Percentiles rank a stretch among this genome's conserved stretches.
Conservation (phyloP, 106 monocot genomes). For the Allium fistulosum region DNA sequence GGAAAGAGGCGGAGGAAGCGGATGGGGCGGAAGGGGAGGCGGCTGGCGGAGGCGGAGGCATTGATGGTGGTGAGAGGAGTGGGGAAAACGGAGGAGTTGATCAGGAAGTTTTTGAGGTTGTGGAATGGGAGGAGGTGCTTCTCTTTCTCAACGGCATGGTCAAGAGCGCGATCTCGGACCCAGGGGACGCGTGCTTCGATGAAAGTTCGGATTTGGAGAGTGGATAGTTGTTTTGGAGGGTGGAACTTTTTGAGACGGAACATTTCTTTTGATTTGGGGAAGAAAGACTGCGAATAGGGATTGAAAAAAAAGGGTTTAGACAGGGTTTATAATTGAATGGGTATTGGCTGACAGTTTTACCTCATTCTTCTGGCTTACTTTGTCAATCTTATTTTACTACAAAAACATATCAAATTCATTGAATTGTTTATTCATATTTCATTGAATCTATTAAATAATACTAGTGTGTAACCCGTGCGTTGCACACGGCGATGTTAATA, state of each 20-base stretch:
- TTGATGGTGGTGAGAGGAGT: constrained; percentile 4
- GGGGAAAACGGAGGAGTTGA: constrained; percentile 1
- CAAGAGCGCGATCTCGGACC: constrained; percentile 87
- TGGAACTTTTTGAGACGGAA: background rate
- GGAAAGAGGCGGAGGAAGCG: constrained; percentile 22
- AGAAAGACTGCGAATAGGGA: background rate
- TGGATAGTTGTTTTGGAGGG: background rate
- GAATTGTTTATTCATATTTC: no score
- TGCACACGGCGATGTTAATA: no score
- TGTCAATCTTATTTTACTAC: no score
- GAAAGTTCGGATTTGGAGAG: constrained; percentile 1
- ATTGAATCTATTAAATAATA: no score
- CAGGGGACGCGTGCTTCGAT: constrained; percentile 25
- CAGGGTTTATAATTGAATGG: no score
- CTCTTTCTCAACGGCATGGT: constrained; percentile 94
- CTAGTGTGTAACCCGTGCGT: no score
- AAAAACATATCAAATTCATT: no score
- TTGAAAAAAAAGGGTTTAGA: background rate
- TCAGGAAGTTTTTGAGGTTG: constrained; percentile 69
- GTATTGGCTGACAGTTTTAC: no score
- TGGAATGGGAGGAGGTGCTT: constrained; percentile 76
- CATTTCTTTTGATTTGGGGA: no score
- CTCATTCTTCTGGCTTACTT: no score
- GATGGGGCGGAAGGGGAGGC: no score
- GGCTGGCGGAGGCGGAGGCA: constrained; percentile 11